Conservation (phyloP, 2,329 filamentous ascomycete genomes). For the Monosporascus sp. region DNA sequence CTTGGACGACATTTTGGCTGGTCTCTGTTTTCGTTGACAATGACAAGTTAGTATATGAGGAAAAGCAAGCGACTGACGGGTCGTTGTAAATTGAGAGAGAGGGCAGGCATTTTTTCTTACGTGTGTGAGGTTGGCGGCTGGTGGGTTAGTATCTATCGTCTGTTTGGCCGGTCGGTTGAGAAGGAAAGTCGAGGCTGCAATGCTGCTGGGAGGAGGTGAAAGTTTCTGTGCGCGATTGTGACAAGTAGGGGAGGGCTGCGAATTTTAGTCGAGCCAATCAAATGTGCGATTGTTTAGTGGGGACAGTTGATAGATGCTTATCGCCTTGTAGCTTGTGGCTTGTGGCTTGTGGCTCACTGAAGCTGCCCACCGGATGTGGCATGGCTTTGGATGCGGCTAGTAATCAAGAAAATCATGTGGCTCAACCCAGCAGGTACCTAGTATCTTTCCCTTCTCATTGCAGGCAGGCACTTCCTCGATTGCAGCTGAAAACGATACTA, state of each 20-base stretch:
- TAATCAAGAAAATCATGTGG: no score
- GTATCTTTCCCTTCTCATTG: no score
- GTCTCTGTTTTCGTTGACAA: neutral
- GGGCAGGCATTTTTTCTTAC: neutral
- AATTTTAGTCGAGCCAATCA: neutral
- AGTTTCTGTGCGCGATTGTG: neutral
- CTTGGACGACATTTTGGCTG: constrained; percentile 57
- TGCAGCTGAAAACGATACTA: no score
- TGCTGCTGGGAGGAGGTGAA: neutral
- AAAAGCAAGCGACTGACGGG: neutral
- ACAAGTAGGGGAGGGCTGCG: neutral
- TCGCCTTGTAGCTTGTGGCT: no score
- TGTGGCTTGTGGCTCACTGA: no score
- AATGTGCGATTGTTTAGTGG: neutral
- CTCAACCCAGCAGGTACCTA: no score
- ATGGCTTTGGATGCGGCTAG: no score
- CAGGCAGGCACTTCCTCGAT: no score
- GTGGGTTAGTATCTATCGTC: neutral
- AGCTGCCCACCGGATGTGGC: no score
- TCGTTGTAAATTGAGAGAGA: neutral
- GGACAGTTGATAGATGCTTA: neutral
- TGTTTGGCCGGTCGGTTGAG: neutral
- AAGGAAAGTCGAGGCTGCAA: neutral
- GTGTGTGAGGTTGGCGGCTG: neutral
- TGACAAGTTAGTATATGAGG: neutral